Conservation (phyloP, 768 basidiomycete species). For the Rhizopogon vesiculosus region DNA sequence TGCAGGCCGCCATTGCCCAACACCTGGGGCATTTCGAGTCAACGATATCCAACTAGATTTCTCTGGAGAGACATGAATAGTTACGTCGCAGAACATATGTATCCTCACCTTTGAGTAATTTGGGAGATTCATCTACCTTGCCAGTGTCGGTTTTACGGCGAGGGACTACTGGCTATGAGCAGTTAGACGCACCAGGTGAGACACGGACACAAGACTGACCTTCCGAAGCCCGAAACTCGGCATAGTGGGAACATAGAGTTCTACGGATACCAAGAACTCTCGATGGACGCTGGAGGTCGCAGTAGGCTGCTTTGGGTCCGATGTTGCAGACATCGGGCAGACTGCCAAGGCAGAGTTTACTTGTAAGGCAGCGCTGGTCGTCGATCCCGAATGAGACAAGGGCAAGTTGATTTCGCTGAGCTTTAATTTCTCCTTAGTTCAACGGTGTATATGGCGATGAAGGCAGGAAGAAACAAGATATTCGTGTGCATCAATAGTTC, state of each 20-base stretch:
- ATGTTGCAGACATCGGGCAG: conserved; percentile 2
- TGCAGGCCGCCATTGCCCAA: conserved; percentile 69
- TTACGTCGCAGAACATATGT: neutral
- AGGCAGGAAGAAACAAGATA: neutral
- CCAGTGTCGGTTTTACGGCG: conserved; percentile 53
- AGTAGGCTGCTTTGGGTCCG: neutral
- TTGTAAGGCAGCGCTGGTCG: neutral
- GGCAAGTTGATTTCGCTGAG: neutral
- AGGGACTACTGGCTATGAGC: conserved; percentile 36
- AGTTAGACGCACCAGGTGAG: neutral
- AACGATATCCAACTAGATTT: conserved; percentile 70
- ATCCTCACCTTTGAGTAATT: conserved; percentile 56
- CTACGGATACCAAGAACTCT: conserved; percentile 60
- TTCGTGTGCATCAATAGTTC: neutral
- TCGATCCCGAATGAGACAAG: neutral
- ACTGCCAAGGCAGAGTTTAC: neutral
- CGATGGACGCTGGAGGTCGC: conserved; percentile 15
- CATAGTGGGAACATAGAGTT: conserved; percentile 56
- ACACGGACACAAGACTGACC: conserved; percentile 33
- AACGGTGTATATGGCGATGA: neutral
- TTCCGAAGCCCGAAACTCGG: conserved; percentile 51
- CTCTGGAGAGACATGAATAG: conserved; percentile 35
- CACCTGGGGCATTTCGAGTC: conserved; percentile 41
- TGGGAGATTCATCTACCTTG: conserved; percentile 42
- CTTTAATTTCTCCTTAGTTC: neutral